Conservation (phyloP, 1,284 basidiomycete species). For the Rhodotorula sp. region DNA sequence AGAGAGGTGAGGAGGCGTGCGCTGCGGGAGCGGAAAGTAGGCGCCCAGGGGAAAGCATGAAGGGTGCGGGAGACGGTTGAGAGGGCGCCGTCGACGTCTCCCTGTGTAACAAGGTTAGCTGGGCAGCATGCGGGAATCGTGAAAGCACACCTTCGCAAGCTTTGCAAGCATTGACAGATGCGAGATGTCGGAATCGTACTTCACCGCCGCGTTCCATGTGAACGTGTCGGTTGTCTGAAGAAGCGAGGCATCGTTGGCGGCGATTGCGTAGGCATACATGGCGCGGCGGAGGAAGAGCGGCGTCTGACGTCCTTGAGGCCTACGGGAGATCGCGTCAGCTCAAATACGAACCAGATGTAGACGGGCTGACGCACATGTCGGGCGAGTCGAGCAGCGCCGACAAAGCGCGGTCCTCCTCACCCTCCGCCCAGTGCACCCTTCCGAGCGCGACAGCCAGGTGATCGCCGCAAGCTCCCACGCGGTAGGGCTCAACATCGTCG, state of each 20-base stretch:
- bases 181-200: slow-evolving; percentile 24
- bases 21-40: slow-evolving; percentile 15
- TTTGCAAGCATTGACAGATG: slow-evolving; percentile 13
- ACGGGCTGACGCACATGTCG: slow-evolving; percentile 12
- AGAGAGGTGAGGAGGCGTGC: slow-evolving; percentile 19
- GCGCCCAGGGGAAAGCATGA: slow-evolving; percentile 34
- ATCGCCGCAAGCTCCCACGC: slow-evolving; percentile 1
- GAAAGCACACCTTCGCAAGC: slow-evolving; percentile 21
- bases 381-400: slow-evolving; percentile 32
- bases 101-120: neutral
- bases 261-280: slow-evolving; percentile 30
- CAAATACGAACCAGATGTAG: neutral
- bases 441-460: slow-evolving; percentile 18
- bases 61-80: slow-evolving; percentile 22
- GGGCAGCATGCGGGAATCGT: neutral
- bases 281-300: slow-evolving; percentile 36
- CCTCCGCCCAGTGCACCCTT: slow-evolving; percentile 21
- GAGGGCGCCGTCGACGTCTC: slow-evolving; percentile 12
- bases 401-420: slow-evolving; percentile 29
- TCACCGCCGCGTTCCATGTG: slow-evolving; percentile 13
- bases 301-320: slow-evolving; percentile 5
- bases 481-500: slow-evolving; percentile 28
- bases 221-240: slow-evolving; percentile 5
- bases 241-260: slow-evolving; percentile 19
- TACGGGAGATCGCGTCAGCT: neutral